Evolutionary conservation across 2,329 filamentous ascomycete species (phyloP), one percentile per base, ranked within the genome.

Genomic region (Colletotrichum sojae): DNA sequence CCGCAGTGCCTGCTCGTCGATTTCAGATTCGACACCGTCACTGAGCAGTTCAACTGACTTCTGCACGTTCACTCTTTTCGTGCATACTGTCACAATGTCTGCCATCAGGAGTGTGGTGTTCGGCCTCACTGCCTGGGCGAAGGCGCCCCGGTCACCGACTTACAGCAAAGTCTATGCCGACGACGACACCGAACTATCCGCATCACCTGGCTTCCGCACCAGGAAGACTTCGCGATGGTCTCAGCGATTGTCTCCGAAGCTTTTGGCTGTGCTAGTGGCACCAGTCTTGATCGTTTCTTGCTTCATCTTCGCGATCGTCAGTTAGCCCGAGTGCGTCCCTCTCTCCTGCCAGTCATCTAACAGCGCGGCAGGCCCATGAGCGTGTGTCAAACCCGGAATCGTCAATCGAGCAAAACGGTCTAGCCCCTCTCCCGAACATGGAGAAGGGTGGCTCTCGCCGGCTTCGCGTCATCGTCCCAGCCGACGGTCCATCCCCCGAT

Each of bases 401-500:
- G 3, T 39, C 43, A 3, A n/a, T 46, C 13, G 25, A 48, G 8
- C 36, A 36, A 18, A 27, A 25, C 10, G 36, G 16, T 1, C 16
- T 31, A 6, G 36, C 59, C 16, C 27, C 60, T 2, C 16, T 64
- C 3, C 12, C 65, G 9, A 4, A 46, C 3, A 4, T 43, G 13
- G 53, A 58, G 6, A 49, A 53, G 27, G 60, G 53, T 15, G 65
- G 60, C 2, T 25, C 60, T 15, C 67, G 69, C 43, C 67, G 63
- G 3, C 62, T 76, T n/a, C 75, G 77, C 39, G 61, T 79, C 4
- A 67, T 79, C 10, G 72, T 78, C 1, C 74, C 75, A 0, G 74
- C 74, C 6, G 74, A 77, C n/a, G 58, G 71, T 6, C 68, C 71
- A 48, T 70, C 72, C 43, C 62, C 74, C 45, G 72, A 73, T 52